Percentiles rank a stretch among this genome's conserved stretches.
These are phyloP conservation scores for Moesziomyces sp. DNA, from an alignment of 1,284 basidiomycete genomes.

Conservation along the genomic window DNA sequence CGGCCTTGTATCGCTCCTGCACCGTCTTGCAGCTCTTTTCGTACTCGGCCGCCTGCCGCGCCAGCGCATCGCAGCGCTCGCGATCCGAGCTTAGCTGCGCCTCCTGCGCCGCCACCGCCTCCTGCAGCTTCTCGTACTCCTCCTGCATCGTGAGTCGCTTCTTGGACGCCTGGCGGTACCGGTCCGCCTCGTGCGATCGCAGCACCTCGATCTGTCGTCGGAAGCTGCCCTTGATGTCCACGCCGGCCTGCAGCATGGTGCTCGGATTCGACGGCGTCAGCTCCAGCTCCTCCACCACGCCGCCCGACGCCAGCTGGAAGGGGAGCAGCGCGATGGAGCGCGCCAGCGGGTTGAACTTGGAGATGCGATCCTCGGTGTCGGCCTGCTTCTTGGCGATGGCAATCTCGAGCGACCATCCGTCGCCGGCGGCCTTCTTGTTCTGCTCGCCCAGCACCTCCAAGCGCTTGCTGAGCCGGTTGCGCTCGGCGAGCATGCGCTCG, in stretches of 20 bases:
- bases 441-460: conserved; percentile 47
- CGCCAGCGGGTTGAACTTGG: conserved; percentile 52
- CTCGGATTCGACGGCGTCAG: conserved; percentile 43
- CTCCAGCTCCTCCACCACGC: conserved; percentile 51
- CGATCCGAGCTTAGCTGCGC: conserved; percentile 35
- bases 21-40: conserved; percentile 52
- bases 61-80: conserved; percentile 37
- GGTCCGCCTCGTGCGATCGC: conserved; percentile 42
- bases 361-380: conserved; percentile 57
- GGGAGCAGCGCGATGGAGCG: conserved; percentile 55
- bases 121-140: conserved; percentile 50
- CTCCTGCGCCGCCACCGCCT: conserved; percentile 37
- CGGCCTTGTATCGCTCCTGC: conserved; percentile 48
- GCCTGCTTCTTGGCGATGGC: conserved; percentile 58
- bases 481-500: conserved; percentile 57
- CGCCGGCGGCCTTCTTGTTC: conserved; percentile 51
- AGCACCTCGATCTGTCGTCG: conserved; percentile 45
- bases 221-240: conserved; percentile 52
- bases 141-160: conserved; percentile 54
- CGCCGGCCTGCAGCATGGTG: conserved; percentile 57
- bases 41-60: conserved; percentile 42
- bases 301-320: conserved; percentile 37
- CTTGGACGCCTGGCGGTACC: conserved; percentile 47
- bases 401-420: conserved; percentile 58
- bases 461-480: conserved; percentile 55